These are phyloP conservation scores for Thielaviopsis euricoi DNA, from an alignment of 2,329 filamentous ascomycete species.

Conservation along the genomic window DNA sequence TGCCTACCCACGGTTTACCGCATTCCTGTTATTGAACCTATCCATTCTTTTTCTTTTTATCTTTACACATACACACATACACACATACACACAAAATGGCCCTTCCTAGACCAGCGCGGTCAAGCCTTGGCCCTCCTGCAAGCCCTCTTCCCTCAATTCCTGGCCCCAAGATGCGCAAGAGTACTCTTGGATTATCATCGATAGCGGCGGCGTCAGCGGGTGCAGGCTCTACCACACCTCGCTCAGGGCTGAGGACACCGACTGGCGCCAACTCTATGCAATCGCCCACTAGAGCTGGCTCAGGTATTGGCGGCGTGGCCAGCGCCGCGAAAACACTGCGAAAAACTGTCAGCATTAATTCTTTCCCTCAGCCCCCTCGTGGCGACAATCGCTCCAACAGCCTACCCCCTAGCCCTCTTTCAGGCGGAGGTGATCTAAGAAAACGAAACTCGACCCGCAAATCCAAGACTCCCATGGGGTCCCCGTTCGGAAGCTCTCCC, in stretches of 20 bases:
- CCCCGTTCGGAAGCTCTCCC: constrained; percentile 38
- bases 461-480: constrained; percentile 38
- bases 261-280: constrained; percentile 27
- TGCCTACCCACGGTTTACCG: too few relatives aligned
- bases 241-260: constrained; percentile 41
- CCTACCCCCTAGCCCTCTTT: constrained; percentile 45
- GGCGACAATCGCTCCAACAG: constrained; percentile 41
- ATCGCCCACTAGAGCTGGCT: constrained; percentile 37
- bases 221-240: constrained; percentile 32
- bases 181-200: constrained; percentile 29
- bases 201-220: constrained; percentile 22
- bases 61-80: neutral
- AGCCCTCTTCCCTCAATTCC: constrained; percentile 60
- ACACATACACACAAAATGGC: constrained; percentile 27
- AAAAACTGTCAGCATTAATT: constrained; percentile 84
- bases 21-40: too few relatives aligned
- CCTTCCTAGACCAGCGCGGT: constrained; percentile 49
- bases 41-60: neutral
- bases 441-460: constrained; percentile 27
- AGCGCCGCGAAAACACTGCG: constrained; percentile 53
- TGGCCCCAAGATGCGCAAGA: constrained; percentile 54
- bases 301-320: constrained; percentile 28
- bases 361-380: constrained; percentile 79
- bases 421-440: constrained; percentile 29
- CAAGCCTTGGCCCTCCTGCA: constrained; percentile 53